A percentile compares a stretch with the other conserved stretches of the same genome.
Conservation (phyloP, 768 basidiomycete species). For the Lactifluus piperatus region DNA sequence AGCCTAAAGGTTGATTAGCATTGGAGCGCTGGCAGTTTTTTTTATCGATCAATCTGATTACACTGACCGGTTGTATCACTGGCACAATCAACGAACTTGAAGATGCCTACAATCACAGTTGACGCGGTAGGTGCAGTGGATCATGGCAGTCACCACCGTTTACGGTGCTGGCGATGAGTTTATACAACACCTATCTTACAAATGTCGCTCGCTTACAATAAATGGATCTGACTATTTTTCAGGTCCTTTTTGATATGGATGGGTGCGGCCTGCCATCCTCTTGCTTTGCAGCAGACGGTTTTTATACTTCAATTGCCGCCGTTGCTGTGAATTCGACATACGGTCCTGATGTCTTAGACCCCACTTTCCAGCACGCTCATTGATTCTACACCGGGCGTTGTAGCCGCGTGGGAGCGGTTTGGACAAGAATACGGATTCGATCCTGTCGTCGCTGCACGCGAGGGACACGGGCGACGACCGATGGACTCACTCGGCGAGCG, state of each 20-base stretch:
- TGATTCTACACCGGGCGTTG: constrained; percentile 80
- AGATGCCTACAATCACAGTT: constrained; percentile 35
- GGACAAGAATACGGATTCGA: constrained; percentile 48
- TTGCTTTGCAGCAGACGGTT: no score
- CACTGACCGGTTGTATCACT: no score
- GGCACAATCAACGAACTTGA: not conserved
- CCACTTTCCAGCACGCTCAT: constrained; percentile 47
- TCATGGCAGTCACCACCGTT: not conserved
- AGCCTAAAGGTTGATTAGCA: no score
- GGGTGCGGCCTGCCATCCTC: constrained; percentile 34
- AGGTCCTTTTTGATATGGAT: constrained; percentile 68
- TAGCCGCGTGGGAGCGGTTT: constrained; percentile 69
- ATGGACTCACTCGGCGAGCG: constrained; percentile 66
- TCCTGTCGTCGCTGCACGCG: constrained; percentile 40
- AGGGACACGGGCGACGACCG: constrained; percentile 69
- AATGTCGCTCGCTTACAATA: not conserved
- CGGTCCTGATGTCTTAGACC: not conserved
- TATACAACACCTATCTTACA: no score
- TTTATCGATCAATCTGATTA: no score
- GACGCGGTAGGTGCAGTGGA: constrained; percentile 40
- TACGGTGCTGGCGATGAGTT: not conserved
- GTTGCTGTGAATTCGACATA: not conserved
- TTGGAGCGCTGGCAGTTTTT: no score
- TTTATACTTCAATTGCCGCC: no score
- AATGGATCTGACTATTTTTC: not conserved